A percentile compares a stretch with the other conserved stretches of the same genome.
Evolutionary conservation across 768 basidiomycete species (phyloP).

Genomic region (Leccinum fibrillosum): DNA sequence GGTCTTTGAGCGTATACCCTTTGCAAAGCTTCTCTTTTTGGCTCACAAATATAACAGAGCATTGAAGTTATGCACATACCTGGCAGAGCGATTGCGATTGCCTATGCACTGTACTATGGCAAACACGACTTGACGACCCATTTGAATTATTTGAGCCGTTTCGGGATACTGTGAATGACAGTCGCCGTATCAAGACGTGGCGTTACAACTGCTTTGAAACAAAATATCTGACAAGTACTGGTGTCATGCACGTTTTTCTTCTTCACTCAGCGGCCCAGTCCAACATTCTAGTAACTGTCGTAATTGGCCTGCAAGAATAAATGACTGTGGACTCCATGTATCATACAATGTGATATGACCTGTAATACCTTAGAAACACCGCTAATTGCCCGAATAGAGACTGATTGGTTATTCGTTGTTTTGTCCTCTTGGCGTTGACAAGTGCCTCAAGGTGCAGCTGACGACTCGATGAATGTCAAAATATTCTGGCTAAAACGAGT

Average conservation of each 20-base stretch:
- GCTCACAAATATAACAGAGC: background rate
- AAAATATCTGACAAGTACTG: background rate
- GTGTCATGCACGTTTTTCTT: too few relatives aligned
- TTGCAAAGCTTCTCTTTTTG: background rate
- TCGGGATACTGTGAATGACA: too few relatives aligned
- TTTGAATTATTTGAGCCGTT: too few relatives aligned
- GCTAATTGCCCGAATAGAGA: background rate
- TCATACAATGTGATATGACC: background rate
- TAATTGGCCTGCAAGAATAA: too few relatives aligned
- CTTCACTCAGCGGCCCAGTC: too few relatives aligned
- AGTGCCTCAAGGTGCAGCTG: background rate
- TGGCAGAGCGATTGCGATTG: background rate
- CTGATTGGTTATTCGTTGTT: too few relatives aligned
- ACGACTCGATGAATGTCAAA: constrained; percentile 27
- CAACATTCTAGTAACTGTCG: too few relatives aligned
- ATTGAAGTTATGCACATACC: background rate
- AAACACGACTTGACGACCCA: background rate
- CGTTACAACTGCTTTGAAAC: background rate
- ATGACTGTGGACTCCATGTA: too few relatives aligned
- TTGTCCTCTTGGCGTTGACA: background rate
- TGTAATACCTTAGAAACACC: background rate
- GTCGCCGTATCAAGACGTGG: background rate
- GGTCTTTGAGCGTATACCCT: constrained; percentile 7
- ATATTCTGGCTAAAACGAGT: constrained; percentile 38
- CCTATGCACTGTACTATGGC: background rate